phyloP scores from a whole-genome alignment of 2,329 filamentous ascomycete species.

The Talaromyces islandicus region DNA sequence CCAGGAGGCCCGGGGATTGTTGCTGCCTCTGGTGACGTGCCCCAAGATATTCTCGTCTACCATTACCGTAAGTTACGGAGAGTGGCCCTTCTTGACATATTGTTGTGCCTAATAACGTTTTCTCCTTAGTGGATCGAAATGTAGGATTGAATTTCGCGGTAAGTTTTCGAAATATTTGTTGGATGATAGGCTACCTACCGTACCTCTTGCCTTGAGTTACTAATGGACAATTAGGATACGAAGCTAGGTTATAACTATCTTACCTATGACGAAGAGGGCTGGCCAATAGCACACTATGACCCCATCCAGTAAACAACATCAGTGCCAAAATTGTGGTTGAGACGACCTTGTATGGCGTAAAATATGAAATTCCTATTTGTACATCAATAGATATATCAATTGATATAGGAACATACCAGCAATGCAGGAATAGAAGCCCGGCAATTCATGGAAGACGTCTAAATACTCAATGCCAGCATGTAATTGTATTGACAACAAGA shows the following conservation, averaged over 20 bases:
- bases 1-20: conserved; percentile 31
- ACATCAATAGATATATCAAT: no score
- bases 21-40: conserved; percentile 13
- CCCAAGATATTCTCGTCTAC: conserved; percentile 33
- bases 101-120: background rate
- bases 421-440: background rate
- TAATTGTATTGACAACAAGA: no score
- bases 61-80: conserved; percentile 26
- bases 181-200: background rate
- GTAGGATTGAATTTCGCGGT: conserved; percentile 24
- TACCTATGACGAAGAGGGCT: conserved; percentile 28
- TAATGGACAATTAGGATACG: conserved; percentile 21
- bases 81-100: background rate
- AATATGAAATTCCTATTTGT: background rate
- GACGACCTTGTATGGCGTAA: background rate
- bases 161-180: background rate
- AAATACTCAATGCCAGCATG: no score
- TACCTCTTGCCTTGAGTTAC: background rate
- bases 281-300: conserved; percentile 18
- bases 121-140: conserved; percentile 24
- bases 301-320: background rate
- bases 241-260: conserved; percentile 33
- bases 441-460: no score
- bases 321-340: background rate
- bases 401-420: no score